Evolutionary conservation across 768 basidiomycete genomes (phyloP).

Genomic region (Tephrocybe sp.): DNA sequence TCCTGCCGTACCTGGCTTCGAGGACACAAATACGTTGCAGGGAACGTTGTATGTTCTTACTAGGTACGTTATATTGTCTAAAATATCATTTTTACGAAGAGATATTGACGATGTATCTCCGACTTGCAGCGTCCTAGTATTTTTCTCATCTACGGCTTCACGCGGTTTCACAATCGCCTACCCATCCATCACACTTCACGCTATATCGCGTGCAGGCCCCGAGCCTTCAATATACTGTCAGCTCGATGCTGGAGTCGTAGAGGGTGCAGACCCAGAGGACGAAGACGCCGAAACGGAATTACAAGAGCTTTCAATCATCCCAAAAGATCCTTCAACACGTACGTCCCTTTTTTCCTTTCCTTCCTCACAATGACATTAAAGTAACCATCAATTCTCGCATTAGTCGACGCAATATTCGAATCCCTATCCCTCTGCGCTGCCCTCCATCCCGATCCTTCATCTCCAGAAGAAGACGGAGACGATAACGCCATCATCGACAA

Average conservation of each 20-base stretch:
- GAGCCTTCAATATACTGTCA: conserved; percentile 89
- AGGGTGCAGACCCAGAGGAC: conserved; percentile 21
- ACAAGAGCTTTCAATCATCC: conserved; percentile 80
- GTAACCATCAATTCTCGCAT: neutral
- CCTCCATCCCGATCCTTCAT: conserved; percentile 69
- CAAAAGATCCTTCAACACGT: conserved; percentile 59
- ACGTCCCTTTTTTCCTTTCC: conserved; percentile 27
- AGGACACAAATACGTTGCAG: conserved; percentile 42
- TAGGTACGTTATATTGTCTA: conserved; percentile 47
- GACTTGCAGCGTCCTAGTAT: no score
- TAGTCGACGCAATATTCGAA: conserved; percentile 85
- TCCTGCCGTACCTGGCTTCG: conserved; percentile 63
- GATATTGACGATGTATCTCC: no score
- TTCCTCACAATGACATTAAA: neutral
- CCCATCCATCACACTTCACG: conserved; percentile 90
- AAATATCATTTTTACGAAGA: no score
- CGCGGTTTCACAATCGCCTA: conserved; percentile 82
- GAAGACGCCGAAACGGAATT: conserved; percentile 48
- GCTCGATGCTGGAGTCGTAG: conserved; percentile 65
- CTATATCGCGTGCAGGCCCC: conserved; percentile 70
- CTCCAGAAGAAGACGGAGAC: conserved; percentile 47
- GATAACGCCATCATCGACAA: conserved; percentile 56
- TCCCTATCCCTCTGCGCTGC: conserved; percentile 84
- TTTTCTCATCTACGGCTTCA: neutral
- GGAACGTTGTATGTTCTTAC: conserved; percentile 86